Evolutionary conservation across 2,329 filamentous ascomycete genomes (phyloP), one percentile per base, ranked within the genome.

Genomic region (Trichoderma cornu-damae): DNA sequence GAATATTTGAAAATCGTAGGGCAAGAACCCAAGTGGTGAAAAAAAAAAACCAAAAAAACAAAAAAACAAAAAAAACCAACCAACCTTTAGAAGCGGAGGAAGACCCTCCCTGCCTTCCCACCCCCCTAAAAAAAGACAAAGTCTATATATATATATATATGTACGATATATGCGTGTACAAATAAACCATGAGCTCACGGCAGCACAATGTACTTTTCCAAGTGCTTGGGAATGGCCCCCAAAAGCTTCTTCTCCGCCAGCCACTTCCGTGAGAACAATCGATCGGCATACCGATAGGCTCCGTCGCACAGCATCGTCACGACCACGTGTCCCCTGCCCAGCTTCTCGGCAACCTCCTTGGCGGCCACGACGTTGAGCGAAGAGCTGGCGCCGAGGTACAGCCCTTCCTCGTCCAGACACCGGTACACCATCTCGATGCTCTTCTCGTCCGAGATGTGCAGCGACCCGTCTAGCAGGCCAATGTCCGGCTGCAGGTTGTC

Each of bases 391-490:
- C 94, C 94, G 2, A 99, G 80, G 72, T 99, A 99, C 51, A 99
- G 75, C 2, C 94, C 94, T 71, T 99, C 94, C 74, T 97, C 91
- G 67, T 97, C 92, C 61, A 99, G 78, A 69, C 93, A 96, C 62
- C 93, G 80, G 77, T 97, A 99, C 43, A 99, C 90, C 94, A 96
- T 97, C 74, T 89, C 90, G 65, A 99, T 93, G 67, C 86, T 95
- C 82, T 96, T 92, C 77, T 94, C 91, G 70, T 99, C 94, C 60
- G 84, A 81, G 64, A 99, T 90, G 70, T 86, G 80, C 66, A 99
- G 68, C 34, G 90, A 90, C 59, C 87, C 92, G 73, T 97, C 94
- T 14, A 97, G 68, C 43, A 96, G 78, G 60, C 81, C 87, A 58
- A 99, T 81, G 67, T 99, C 94, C 3, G 88, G 89, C 73, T 84